A percentile compares a stretch with the other conserved stretches of the same genome.
Conservation (phyloP, 164 flowering plant genomes). For the Annona squamosa region DNA sequence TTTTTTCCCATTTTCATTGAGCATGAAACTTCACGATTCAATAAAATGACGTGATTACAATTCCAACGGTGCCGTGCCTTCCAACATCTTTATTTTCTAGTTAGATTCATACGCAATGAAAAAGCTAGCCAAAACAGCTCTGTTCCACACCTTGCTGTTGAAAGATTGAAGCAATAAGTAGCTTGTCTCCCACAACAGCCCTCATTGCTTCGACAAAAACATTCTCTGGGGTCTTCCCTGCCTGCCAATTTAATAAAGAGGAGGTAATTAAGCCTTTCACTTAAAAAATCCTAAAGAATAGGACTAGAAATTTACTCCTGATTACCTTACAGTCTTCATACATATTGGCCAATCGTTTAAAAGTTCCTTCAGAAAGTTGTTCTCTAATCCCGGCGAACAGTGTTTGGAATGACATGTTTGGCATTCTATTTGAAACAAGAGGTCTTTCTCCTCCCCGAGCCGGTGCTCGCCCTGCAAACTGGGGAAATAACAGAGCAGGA, state of each 20-base stretch:
- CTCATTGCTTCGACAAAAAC: slow-evolving; percentile 29
- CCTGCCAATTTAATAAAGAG: slow-evolving; percentile 22
- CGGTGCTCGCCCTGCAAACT: neutral
- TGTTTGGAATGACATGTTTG: slow-evolving; percentile 6
- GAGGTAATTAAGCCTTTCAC: neutral
- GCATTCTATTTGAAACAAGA: neutral
- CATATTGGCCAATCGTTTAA: slow-evolving; percentile 13
- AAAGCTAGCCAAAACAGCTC: neutral
- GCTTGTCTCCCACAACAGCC: slow-evolving; percentile 34
- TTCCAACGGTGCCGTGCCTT: too few species aligned
- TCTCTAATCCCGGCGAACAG: slow-evolving; percentile 11
- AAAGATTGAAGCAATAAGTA: slow-evolving; percentile 27
- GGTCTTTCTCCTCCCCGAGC: neutral
- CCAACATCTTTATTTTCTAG: neutral
- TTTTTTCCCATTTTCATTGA: too few species aligned
- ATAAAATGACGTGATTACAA: too few species aligned
- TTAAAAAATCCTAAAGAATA: neutral
- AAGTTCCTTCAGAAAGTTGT: slow-evolving; percentile 13
- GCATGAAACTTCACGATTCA: too few species aligned
- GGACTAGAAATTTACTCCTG: neutral
- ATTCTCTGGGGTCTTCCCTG: slow-evolving; percentile 35
- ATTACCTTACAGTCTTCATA: slow-evolving; percentile 26
- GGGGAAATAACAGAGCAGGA: neutral
- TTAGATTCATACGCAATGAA: neutral
- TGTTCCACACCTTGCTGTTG: slow-evolving; percentile 14